Conservation (phyloP, 257 asterid species). For the Przewalskia tangutica region DNA sequence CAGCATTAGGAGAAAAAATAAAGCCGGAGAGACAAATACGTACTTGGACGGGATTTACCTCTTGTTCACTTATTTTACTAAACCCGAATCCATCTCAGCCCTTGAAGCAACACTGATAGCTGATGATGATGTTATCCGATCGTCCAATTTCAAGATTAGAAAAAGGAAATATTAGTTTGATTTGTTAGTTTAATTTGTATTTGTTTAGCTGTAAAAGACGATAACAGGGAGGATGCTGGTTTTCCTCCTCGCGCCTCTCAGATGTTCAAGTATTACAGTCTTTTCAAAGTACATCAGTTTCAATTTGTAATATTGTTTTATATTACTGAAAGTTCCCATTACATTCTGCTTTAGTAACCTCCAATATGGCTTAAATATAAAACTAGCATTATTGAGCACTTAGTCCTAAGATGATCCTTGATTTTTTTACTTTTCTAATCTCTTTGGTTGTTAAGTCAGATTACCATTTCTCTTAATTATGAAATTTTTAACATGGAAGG, state of each 20-base stretch:
- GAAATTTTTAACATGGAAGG: background rate
- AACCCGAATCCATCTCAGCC: slow-evolving; percentile 53
- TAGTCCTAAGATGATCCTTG: background rate
- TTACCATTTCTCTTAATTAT: background rate
- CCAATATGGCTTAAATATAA: background rate
- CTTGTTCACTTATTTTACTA: slow-evolving; percentile 84
- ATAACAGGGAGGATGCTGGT: background rate
- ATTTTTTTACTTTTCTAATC: background rate
- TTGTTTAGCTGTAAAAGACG: slow-evolving; percentile 7
- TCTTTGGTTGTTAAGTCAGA: background rate
- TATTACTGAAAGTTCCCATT: background rate
- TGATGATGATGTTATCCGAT: slow-evolving; percentile 72
- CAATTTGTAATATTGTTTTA: background rate
- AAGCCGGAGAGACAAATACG: slow-evolving; percentile 83
- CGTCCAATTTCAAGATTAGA: slow-evolving; percentile 71
- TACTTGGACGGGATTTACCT: slow-evolving; percentile 93
- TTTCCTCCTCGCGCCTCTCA: background rate
- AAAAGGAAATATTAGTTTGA: slow-evolving; percentile 42
- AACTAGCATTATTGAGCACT: background rate
- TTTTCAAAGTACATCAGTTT: background rate
- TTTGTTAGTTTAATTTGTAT: background rate
- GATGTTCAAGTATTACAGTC: background rate
- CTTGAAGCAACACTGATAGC: slow-evolving; percentile 41
- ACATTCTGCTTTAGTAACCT: background rate
- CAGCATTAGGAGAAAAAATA: slow-evolving; percentile 68